A percentile compares a stretch with the other conserved stretches of the same genome.
These are phyloP conservation scores for Fusarium protoensiforme DNA, from an alignment of 2,329 filamentous ascomycete species.

Conservation along the genomic window DNA sequence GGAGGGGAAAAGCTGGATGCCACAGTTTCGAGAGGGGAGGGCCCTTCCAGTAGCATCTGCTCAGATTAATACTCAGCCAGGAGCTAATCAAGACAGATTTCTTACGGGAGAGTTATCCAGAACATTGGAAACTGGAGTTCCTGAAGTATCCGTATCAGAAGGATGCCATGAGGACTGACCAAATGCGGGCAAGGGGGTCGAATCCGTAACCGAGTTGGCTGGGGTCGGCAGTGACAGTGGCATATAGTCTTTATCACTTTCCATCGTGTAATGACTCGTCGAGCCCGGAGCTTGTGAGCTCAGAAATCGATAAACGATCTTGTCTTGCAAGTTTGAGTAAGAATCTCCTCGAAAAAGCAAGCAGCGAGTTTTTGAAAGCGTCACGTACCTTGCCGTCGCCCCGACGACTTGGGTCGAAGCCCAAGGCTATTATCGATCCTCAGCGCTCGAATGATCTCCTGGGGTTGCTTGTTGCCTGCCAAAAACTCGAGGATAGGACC, in stretches of 20 bases:
- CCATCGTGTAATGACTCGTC: neutral
- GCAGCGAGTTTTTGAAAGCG: rapidly evolving
- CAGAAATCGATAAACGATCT: neutral
- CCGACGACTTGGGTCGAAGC: rapidly evolving
- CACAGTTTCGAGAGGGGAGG: neutral
- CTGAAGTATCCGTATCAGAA: neutral
- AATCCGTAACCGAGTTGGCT: neutral
- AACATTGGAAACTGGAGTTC: neutral
- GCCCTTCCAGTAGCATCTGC: neutral
- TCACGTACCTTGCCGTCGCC: neutral
- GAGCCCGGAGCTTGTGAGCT: neutral
- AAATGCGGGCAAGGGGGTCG: neutral
- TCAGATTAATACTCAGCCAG: neutral
- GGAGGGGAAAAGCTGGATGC: neutral
- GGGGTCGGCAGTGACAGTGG: neutral
- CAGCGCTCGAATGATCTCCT: neutral
- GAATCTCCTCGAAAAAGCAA: neutral
- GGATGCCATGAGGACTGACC: neutral
- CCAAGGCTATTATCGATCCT: neutral
- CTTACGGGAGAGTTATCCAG: neutral
- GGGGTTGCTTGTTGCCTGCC: neutral
- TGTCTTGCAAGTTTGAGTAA: neutral
- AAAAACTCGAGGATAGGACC: neutral
- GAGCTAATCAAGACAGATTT: neutral
- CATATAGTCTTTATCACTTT: neutral